Evolutionary conservation across 371 early-diverging fungal species (phyloP), one percentile per base, ranked within the genome.

Genomic region (Mortierella sp.): DNA sequence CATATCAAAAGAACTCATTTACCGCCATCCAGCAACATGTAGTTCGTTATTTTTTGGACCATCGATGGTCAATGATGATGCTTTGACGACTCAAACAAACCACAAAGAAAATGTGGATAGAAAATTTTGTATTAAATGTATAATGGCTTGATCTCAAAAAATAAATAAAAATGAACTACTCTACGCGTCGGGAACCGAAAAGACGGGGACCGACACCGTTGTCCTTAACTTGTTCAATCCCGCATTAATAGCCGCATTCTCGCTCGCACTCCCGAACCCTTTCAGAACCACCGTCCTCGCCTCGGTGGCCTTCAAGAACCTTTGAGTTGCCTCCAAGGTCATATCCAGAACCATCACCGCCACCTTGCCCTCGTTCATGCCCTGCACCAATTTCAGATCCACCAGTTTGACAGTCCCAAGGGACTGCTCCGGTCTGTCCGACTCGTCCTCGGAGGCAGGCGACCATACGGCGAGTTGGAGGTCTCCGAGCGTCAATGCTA

Each of bases 191-290:
- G 65, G 65, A 38, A 65, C 8, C 1, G 18, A 18, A 29, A 76
- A 72, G 11, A 32, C 63, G 5, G 78, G 80, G 12, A 77, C 71
- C 8, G 74, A 41, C 32, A 63, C 74, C 4, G 51, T 75, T 0
- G 73, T 77, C 54, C n/a, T 16, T 81, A 89, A 79, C 63, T 82
- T 27, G 48, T 38, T 41, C 80, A 80, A 68, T 68, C 88, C 72
- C 70, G 74, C 56, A 58, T 85, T 44, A 41, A 88, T 41, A 46
- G 87, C 79, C 32, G 71, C 88, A 56, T 79, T 88, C 74, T 79
- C 84, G 49, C 80, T 84, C 27, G 84, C 83, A 41, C 77, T 83
- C 0, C 49, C 82, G 8, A 79, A 87, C 2, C 88, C 84, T 70
- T n/a, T 49, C 77, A 77, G 27, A 41, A 12, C 70, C n/a, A 68